Base-by-base conservation (phyloP, 257 asterid genomes). In the Ajuga chamaepitys region DNA sequence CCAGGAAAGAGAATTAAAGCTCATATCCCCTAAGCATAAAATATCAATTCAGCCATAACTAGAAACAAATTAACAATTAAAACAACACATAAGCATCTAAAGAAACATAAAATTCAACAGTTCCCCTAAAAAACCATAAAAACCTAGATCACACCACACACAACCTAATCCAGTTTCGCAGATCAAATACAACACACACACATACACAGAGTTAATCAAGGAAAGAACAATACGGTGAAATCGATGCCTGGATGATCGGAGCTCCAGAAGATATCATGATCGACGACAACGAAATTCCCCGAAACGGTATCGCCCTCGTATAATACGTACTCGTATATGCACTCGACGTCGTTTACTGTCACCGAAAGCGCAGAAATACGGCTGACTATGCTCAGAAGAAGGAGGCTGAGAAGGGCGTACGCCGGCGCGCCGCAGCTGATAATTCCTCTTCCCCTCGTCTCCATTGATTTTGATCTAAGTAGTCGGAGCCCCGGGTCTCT, bases 181-280 rank as follows among this genome's bases (percentile, higher is more conserved):
- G 75, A 72, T 67, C 81, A 72, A 35, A 42, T 9, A 34, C 55
- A 18, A 22, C 17, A 12, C 4, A 47, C 5, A 46, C 57, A 41
- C 17, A 42, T 32, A 37, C 45, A 32, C 4, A 30, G 0, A 42
- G 12, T 11, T 7, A 24, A 16, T 1, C 37, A 59, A 18, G 64
- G 47, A 35, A 58, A 34, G 34, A 48, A 9, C 10, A 18, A 12
- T 87, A 93, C 97, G 4, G 68, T 74, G 76, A 93, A 88, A 35
- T 93, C 99, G 74, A 89, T 81, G 75, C 99, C 97, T 14, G 97
- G 95, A 64, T 89, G 97, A 81, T 93, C 97, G 5, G 94, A 82
- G 75, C 86, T 75, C 99, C 99, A 89, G 81, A 86, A 93, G 47
- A 87, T 86, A 62, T 93, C 97, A 75, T 93, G 99, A 75, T 93